Evolutionary conservation across 805 yeast genomes (phyloP).

Genomic region (Kluyveromyces dobzhanskii): DNA sequence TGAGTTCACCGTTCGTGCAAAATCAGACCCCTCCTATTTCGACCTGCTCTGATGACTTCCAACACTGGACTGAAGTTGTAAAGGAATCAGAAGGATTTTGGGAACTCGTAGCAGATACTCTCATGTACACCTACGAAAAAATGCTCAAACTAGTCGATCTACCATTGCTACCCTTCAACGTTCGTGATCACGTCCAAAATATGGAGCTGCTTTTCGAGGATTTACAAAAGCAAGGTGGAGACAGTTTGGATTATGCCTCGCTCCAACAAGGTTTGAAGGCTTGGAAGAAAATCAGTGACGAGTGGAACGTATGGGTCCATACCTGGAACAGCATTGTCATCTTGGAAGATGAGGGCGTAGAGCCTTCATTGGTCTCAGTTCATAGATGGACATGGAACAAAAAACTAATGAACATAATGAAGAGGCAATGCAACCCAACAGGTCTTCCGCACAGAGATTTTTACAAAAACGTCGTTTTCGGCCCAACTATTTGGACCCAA

Average conservation of each 20-base stretch:
- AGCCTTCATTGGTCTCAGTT: slow-evolving; percentile 64
- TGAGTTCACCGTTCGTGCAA: slow-evolving; percentile 16
- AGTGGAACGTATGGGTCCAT: slow-evolving; percentile 45
- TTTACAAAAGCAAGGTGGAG: slow-evolving; percentile 26
- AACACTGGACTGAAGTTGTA: slow-evolving; percentile 35
- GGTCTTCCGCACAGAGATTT: slow-evolving; percentile 50
- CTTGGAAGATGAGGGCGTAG: slow-evolving; percentile 46
- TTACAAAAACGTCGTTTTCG: slow-evolving; percentile 59
- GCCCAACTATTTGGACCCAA: slow-evolving; percentile 57
- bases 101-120: slow-evolving; percentile 46
- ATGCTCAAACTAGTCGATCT: slow-evolving; percentile 58
- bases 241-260: slow-evolving; percentile 23
- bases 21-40: slow-evolving; percentile 45
- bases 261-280: slow-evolving; percentile 27
- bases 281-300: slow-evolving; percentile 38
- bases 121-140: slow-evolving; percentile 45
- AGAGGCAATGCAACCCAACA: slow-evolving; percentile 38
- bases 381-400: slow-evolving; percentile 78
- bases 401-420: slow-evolving; percentile 49
- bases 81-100: slow-evolving; percentile 46
- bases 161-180: slow-evolving; percentile 67
- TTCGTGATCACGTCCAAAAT: slow-evolving; percentile 37
- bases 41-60: slow-evolving; percentile 60
- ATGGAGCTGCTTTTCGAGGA: slow-evolving; percentile 40
- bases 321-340: slow-evolving; percentile 56